A percentile compares a stretch with the other conserved stretches of the same genome.
Conservation (phyloP, 73 alveolate genomes). For the Stentor coeruleus region DNA sequence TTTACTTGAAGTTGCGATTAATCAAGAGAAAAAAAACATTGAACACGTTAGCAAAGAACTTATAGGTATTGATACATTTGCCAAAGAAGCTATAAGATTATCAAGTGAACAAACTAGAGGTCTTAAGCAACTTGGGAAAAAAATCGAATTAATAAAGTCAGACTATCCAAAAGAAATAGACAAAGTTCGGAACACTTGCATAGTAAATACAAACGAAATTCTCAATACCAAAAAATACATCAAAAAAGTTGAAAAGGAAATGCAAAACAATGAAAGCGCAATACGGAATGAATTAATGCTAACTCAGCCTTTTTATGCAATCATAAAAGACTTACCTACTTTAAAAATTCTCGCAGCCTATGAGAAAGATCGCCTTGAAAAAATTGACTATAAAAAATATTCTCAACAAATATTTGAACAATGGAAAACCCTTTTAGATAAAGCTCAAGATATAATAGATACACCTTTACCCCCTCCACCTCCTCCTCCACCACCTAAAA, state of each 20-base stretch:
- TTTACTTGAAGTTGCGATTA: neutral
- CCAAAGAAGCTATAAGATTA: neutral
- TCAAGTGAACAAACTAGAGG: neutral
- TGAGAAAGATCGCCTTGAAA: neutral
- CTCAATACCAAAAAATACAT: neutral
- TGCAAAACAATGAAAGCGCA: neutral
- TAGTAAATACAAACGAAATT: neutral
- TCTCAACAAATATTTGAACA: neutral
- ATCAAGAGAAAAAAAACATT: neutral
- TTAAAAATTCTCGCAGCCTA: neutral
- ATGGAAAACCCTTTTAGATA: neutral
- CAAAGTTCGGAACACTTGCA: neutral
- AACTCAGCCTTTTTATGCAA: neutral
- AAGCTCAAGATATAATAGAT: neutral
- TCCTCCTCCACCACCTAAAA: too few species aligned
- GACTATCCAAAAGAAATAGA: neutral
- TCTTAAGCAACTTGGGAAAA: neutral
- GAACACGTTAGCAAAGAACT: neutral
- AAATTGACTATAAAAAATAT: too few species aligned
- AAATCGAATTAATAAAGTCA: neutral
- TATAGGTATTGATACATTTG: neutral
- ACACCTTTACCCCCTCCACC: conserved; percentile 15
- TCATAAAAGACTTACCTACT: neutral
- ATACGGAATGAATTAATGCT: too few species aligned
- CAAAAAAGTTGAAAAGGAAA: neutral